Conservation (phyloP, 1,284 basidiomycete species). For the Cryptococcus deneoformans region DNA sequence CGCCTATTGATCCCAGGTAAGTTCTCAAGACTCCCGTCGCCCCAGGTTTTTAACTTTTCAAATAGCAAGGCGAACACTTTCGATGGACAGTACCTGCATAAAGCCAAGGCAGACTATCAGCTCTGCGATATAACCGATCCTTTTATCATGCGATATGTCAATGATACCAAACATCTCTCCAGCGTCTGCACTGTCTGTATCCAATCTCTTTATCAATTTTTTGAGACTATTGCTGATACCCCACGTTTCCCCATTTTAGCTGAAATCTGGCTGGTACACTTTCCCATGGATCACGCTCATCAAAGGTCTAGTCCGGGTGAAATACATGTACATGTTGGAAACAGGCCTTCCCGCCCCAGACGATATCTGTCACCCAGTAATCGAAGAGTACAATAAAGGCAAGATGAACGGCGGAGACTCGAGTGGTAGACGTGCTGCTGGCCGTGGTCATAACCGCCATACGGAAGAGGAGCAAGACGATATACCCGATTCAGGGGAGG, state of each 20-base stretch:
- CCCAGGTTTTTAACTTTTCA: background rate
- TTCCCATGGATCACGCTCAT: conserved; percentile 71
- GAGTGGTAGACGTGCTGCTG: background rate
- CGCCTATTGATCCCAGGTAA: conserved; percentile 31
- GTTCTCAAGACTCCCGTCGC: conserved; percentile 1
- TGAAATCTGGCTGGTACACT: conserved; percentile 68
- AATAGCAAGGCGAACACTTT: conserved; percentile 71
- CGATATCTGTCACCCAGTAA: conserved; percentile 16
- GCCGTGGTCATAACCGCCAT: conserved; percentile 5
- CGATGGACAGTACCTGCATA: conserved; percentile 73
- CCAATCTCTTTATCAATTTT: background rate
- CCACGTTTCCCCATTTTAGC: conserved; percentile 2
- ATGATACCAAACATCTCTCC: conserved; percentile 63
- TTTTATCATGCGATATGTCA: conserved; percentile 73
- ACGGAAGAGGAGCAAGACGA: conserved; percentile 4
- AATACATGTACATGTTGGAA: conserved; percentile 79
- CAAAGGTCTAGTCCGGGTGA: conserved; percentile 77
- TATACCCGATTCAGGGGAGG: background rate
- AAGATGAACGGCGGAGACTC: conserved; percentile 1
- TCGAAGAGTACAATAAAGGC: conserved; percentile 24
- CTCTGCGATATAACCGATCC: conserved; percentile 87
- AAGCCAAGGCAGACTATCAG: conserved; percentile 86
- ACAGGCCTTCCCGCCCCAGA: conserved; percentile 27
- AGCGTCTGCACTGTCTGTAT: conserved; percentile 67
- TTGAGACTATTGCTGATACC: background rate